Evolutionary conservation across 2,329 filamentous ascomycete species (phyloP).

Genomic region (Colletotrichum spaethianum): DNA sequence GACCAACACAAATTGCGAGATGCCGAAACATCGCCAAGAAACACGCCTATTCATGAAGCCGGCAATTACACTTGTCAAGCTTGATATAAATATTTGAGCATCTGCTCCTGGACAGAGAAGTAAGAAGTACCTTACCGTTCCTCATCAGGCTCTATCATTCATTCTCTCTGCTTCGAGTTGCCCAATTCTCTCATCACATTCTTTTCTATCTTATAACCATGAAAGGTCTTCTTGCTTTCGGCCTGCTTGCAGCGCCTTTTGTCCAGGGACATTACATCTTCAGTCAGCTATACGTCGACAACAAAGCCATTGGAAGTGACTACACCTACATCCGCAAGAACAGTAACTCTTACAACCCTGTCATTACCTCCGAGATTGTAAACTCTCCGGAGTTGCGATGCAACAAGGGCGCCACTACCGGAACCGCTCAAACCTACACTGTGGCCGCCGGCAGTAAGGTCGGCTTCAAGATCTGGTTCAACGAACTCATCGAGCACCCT

Average conservation of each 20-base stretch:
- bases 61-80: background rate
- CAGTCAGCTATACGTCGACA: conserved; percentile 41
- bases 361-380: background rate
- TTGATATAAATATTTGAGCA: background rate
- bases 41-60: background rate
- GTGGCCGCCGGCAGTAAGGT: conserved; percentile 21
- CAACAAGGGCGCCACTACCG: conserved; percentile 16
- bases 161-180: background rate
- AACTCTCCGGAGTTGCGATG: conserved; percentile 20
- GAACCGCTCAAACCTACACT: conserved; percentile 6
- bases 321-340: conserved; percentile 39
- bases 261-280: conserved; percentile 44
- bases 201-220: background rate
- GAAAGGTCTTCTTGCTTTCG: conserved; percentile 5
- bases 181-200: background rate
- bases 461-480: conserved; percentile 27
- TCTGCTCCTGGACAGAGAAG: background rate
- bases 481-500: conserved; percentile 27
- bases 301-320: conserved; percentile 32
- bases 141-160: background rate
- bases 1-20: background rate
- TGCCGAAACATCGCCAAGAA: background rate
- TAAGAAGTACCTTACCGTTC: background rate
- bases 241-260: conserved; percentile 3
- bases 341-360: conserved; percentile 32